Conservation (phyloP, 768 basidiomycete species). For the Lactarius pseudohatsudake region DNA sequence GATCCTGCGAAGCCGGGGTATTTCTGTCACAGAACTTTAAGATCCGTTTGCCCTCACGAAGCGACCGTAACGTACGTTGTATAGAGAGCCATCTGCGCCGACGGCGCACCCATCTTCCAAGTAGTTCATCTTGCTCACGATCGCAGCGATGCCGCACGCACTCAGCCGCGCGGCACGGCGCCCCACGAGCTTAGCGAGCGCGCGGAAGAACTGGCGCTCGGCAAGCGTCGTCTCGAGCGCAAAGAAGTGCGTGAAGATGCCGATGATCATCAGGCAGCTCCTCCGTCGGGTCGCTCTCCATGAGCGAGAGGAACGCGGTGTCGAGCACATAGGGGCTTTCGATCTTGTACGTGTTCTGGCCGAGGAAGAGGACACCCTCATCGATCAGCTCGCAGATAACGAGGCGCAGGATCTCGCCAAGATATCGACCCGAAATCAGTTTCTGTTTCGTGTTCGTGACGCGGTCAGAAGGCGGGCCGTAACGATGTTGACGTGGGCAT, state of each 20-base stretch:
- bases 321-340: constrained; percentile 92
- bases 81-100: constrained; percentile 92
- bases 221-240: constrained; percentile 93
- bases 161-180: constrained; percentile 87
- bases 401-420: constrained; percentile 95
- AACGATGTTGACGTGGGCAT: constrained; percentile 24
- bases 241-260: constrained; percentile 97
- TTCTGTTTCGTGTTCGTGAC: constrained; percentile 51
- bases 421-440: constrained; percentile 93
- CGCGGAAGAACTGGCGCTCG: constrained; percentile 96
- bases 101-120: constrained; percentile 88
- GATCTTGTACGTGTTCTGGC: constrained; percentile 98
- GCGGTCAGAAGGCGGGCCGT: not conserved
- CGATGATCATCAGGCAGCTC: constrained; percentile 95
- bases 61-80: constrained; percentile 64
- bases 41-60: not conserved
- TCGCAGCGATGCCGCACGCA: constrained; percentile 94
- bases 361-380: constrained; percentile 94
- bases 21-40: constrained; percentile 56
- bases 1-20: constrained; percentile 91
- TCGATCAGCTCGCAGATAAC: constrained; percentile 95
- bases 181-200: constrained; percentile 86
- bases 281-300: constrained; percentile 97
- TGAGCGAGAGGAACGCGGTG: constrained; percentile 94
- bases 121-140: constrained; percentile 93